phyloP scores from a whole-genome alignment of 176 grass and related monocot genomes.

The Tillandsia leiboldiana region DNA sequence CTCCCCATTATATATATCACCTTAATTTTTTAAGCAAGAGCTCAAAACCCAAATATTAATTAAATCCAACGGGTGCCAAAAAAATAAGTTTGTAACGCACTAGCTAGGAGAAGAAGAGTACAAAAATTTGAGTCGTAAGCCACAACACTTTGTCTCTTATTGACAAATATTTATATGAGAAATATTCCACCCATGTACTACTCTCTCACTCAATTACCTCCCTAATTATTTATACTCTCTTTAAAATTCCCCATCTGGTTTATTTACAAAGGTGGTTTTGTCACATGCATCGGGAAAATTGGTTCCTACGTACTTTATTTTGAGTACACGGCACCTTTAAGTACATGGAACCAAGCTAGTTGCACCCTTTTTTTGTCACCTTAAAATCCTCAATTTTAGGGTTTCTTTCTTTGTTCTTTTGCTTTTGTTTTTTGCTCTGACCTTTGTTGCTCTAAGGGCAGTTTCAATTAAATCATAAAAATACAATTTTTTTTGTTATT shows the following conservation, averaged over 20 bases:
- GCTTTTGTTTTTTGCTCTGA: neutral
- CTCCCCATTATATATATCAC: neutral
- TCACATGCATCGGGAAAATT: neutral
- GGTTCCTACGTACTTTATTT: neutral
- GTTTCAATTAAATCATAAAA: too few species aligned
- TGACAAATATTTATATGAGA: neutral
- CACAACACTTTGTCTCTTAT: neutral
- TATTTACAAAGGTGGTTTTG: neutral
- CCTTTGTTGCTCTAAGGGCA: too few species aligned
- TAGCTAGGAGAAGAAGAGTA: too few species aligned
- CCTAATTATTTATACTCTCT: neutral
- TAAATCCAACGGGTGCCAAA: neutral
- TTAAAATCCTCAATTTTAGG: neutral
- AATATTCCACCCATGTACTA: conserved; percentile 27
- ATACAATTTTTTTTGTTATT: too few species aligned
- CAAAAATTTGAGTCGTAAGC: neutral
- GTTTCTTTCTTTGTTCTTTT: neutral
- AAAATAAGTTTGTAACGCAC: neutral
- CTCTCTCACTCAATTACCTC: conserved; percentile 10
- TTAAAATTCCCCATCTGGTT: neutral
- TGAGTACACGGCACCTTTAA: neutral
- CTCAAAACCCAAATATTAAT: neutral
- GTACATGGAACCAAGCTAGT: neutral
- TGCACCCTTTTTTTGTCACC: neutral
- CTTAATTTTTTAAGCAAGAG: neutral